A percentile compares a stretch with the other conserved stretches of the same genome.
These are phyloP conservation scores for Darksidea phi DNA, from an alignment of 495 filamentous ascomycete species.

Conservation along the genomic window DNA sequence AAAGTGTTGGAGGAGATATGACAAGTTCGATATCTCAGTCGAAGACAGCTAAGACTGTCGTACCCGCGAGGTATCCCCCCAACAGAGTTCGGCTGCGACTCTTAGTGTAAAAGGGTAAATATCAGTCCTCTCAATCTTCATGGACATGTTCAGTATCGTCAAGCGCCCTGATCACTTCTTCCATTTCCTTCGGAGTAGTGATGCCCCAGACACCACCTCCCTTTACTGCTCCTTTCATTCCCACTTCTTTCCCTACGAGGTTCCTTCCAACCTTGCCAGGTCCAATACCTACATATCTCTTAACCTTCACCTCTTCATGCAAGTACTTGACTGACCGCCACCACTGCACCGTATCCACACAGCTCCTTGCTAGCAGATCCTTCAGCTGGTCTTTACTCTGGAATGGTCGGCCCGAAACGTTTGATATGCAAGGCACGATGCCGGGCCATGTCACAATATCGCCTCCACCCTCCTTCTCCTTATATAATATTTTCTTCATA, in stretches of 20 bases:
- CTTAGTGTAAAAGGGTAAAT: neutral
- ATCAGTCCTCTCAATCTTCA: constrained; percentile 41
- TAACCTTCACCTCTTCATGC: constrained; percentile 79
- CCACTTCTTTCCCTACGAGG: constrained; percentile 92
- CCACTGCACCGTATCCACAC: constrained; percentile 88
- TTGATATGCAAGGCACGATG: constrained; percentile 74
- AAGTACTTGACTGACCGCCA: constrained; percentile 89
- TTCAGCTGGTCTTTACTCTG: constrained; percentile 67
- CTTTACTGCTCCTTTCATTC: constrained; percentile 76
- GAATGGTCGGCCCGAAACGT: constrained; percentile 80
- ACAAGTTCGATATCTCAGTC: too few relatives aligned
- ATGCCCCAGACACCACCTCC: constrained; percentile 95
- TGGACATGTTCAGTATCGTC: constrained; percentile 67
- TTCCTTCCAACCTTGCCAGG: constrained; percentile 94
- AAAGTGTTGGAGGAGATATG: too few relatives aligned
- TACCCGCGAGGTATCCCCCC: too few relatives aligned
- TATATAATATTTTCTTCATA: constrained; percentile 63
- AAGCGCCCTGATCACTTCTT: constrained; percentile 67
- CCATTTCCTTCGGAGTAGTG: constrained; percentile 76
- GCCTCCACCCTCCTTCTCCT: constrained; percentile 48
- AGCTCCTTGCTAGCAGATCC: constrained; percentile 71
- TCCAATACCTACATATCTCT: constrained; percentile 89
- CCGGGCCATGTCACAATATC: constrained; percentile 68
- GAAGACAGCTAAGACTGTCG: too few relatives aligned
- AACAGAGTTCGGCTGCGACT: neutral